Evolutionary conservation across 2,329 filamentous ascomycete genomes (phyloP), one percentile per base, ranked within the genome.

Genomic region (Helotiales sp.): DNA sequence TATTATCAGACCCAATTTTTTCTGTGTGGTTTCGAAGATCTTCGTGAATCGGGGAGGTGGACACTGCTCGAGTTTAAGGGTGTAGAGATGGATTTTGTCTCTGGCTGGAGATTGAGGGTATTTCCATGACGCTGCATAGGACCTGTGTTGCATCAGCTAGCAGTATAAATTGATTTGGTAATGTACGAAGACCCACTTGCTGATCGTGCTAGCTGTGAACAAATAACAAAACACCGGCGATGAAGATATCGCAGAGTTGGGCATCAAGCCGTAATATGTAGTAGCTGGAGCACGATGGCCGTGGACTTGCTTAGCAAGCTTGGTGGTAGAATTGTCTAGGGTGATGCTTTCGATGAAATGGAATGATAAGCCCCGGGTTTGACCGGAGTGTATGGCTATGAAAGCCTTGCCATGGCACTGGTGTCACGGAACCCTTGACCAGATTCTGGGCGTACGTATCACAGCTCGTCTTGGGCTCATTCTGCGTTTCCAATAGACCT

Each of bases 331-430:
- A 22, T 38, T 57, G 34, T 57, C 54, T 3, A 58, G 52, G 49
- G 46, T 52, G 46, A 59, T 36, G 40, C 29, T 52, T 59, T 40
- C 29, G 56, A 47, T 47, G 51, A 52, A 59, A 59, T 59, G 55
- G 46, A 54, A 59, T 48, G 38, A 59, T 57, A 30, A 50, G 47
- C 12, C 48, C 52, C 33, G 44, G 36, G 17, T 42, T 24, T 24
- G 46, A 24, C 42, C 56, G 27, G 27, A 52, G 58, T 60, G 33
- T 36, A 42, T 55, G 55, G 56, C 52, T 59, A 48, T 49, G 42
- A 42, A 38, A 40, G 19, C 56, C 52, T 52, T 59, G 52, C 29
- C 40, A 38, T 24, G 56, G 56, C 42, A 42, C 13, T 50, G 56
- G 52, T 49, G 50, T 59, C 13, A 55, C 46, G 30, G 52, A 40